Evolutionary conservation across 2,329 filamentous ascomycete genomes (phyloP), one percentile per base, ranked within the genome.

Genomic region (Trichophyton mentagrophytes): DNA sequence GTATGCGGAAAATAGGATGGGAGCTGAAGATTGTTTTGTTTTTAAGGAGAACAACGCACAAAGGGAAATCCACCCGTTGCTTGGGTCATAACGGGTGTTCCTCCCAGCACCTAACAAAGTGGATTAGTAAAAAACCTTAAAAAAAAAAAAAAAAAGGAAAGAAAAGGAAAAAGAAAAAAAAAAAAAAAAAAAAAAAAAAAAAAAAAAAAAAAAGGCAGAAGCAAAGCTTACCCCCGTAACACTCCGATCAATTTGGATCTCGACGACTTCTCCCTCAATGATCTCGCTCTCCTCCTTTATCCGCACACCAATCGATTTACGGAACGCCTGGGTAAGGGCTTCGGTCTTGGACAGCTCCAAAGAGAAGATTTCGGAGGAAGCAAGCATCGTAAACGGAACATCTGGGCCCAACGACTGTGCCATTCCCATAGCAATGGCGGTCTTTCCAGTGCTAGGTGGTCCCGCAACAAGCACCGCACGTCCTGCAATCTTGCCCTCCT

Each of bases 281-380:
- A 99, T 95, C 74, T 99, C 93, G 69, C 90, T 96, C 79, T 99
- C 93, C 73, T 99, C 93, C 75, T 96, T 96, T 78, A 99, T 99
- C 65, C 93, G 85, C 62, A 99, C 93, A 60, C 92, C 93, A 69
- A 99, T 99, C 46, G 90, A 96, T 74, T 96, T 97, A 69, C 93
- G 87, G 79, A 99, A 97, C n/a, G 93, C 92, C 75, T 99, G 93
- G 60, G 92, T 96, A 40, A 99, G 84, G 58, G 93, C 92, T 76
- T 99, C 93, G 42, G 93, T 99, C 79, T 99, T 99, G 69, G 90
- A 96, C 92, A 99, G 97, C 76, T 99, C 93, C 70, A 97, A 83
- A 27, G 91, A 96, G 78, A 96, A 99, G 70, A 99, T 96, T 74
- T 99, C 93, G 62, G 91, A 96, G 13, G 91, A 90, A 49, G 93